These are phyloP conservation scores for Brassica cretica DNA, from an alignment of 345 rosid genomes.

Conservation along the genomic window DNA sequence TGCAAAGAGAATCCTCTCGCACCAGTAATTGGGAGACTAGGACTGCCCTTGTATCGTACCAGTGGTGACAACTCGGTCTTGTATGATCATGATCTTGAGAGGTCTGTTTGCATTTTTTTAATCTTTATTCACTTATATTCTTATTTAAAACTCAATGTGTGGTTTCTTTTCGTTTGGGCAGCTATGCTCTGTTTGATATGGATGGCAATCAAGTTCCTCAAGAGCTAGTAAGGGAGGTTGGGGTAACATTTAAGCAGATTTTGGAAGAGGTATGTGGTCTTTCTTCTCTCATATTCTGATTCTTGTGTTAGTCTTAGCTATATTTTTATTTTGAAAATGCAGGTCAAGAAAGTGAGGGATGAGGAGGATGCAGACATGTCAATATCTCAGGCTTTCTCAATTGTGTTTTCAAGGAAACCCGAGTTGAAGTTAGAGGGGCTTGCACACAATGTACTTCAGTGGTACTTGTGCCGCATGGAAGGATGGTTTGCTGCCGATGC, in stretches of 20 bases:
- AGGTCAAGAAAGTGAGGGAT: conserved; percentile 73
- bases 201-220: conserved; percentile 85
- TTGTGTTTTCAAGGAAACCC: conserved; percentile 72
- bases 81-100: conserved; percentile 95
- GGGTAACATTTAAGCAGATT: conserved; percentile 72
- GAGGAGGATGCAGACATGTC: conserved; percentile 75
- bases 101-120: not conserved
- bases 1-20: conserved; percentile 93
- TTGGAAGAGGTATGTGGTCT: conserved; percentile 58
- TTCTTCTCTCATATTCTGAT: not conserved
- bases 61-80: conserved; percentile 94
- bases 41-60: conserved; percentile 86
- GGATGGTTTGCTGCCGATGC: conserved; percentile 99
- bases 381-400: conserved; percentile 62
- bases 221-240: conserved; percentile 71
- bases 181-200: conserved; percentile 72
- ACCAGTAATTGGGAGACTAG: conserved; percentile 79
- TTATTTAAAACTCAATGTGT: too few relatives aligned
- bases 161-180: conserved; percentile 20
- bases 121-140: too few relatives aligned
- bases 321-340: conserved; percentile 39
- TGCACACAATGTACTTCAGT: conserved; percentile 80
- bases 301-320: not conserved
- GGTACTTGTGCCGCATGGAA: conserved; percentile 99
- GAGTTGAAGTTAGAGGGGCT: conserved; percentile 93